Conservation (phyloP, 305 asterid genomes). For the Ilex paraguariensis region DNA sequence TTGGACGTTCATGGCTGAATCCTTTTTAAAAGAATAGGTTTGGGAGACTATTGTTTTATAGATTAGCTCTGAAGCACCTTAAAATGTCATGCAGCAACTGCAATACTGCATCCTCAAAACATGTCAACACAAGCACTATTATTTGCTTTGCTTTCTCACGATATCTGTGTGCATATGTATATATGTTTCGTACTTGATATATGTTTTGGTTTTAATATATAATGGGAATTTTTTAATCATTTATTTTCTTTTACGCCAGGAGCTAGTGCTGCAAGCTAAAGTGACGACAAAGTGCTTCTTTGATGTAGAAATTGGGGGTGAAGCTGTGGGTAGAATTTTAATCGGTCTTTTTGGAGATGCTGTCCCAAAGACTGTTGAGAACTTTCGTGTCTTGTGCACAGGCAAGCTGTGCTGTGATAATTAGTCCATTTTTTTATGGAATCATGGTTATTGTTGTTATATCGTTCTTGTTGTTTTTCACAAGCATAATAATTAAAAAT, state of each 20-base stretch:
- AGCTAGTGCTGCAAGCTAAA: neutral
- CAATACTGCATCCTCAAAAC: too few relatives aligned
- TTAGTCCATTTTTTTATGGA: neutral
- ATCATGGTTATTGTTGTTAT: neutral
- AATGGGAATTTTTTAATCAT: neutral
- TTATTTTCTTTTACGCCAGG: neutral
- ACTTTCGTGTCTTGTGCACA: constrained; percentile 1
- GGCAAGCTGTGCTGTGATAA: neutral
- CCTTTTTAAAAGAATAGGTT: too few relatives aligned
- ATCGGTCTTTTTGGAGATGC: constrained; percentile 4
- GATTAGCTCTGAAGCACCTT: too few relatives aligned
- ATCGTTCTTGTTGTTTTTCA: neutral
- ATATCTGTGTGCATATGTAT: neutral
- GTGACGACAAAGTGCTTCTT: constrained; percentile 2
- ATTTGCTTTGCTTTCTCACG: too few relatives aligned
- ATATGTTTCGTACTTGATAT: too few relatives aligned
- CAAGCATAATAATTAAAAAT: neutral
- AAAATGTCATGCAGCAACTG: too few relatives aligned
- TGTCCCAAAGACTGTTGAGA: constrained; percentile 1
- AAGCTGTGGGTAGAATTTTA: constrained; percentile 1
- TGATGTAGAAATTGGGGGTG: neutral
- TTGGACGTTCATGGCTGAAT: too few relatives aligned
- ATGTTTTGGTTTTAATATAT: neutral
- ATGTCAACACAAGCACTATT: too few relatives aligned
- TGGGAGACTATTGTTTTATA: too few relatives aligned